Evolutionary conservation across 371 early-diverging fungal species (phyloP), one percentile per base, ranked within the genome.

Genomic region (Paraphysoderma sedebokerense): DNA sequence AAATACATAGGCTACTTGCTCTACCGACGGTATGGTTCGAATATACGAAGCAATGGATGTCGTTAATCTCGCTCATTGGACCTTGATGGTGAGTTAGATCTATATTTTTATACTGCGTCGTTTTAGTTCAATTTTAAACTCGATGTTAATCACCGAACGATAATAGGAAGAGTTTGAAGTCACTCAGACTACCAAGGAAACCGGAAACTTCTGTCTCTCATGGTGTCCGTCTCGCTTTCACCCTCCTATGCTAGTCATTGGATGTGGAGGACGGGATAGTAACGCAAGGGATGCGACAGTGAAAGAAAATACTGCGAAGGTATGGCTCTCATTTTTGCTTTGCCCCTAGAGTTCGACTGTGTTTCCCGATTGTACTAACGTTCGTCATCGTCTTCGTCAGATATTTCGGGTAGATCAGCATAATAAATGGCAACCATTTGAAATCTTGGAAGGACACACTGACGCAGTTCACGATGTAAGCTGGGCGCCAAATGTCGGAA

Each of bases 41-140:
- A 81, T 95, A 45, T 92, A 91, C 55, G 88, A 92, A 61, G 86
- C 89, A 1, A 61, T 79, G 52, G 89, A 91, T 45, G 76, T 81
- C 1, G 72, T 81, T 9, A 84, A 83, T 44, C 55, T 90, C 22
- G 59, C 71, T 8, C 72, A 78, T 48, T 92, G 91, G 92, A 74
- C 82, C 5, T 70, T 82, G 50, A 76, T 78, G 67, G 85, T 64
- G 44, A 19, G 34, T 44, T 40, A 12, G n/a, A n/a, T n/a, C n/a
- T n/a, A n/a, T n/a, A n/a, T n/a, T n/a, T n/a, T n/a, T n/a, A n/a
- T n/a, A n/a, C n/a, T n/a, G n/a, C n/a, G n/a, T n/a, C n/a, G n/a
- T n/a, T n/a, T n/a, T n/a, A n/a, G n/a, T n/a, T n/a, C n/a, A n/a
- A n/a, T n/a, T n/a, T n/a, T n/a, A n/a, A n/a, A n/a, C n/a, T n/a